These are phyloP conservation scores for Acmispon strigosus DNA, from an alignment of 306 rosid genomes.

Conservation along the genomic window DNA sequence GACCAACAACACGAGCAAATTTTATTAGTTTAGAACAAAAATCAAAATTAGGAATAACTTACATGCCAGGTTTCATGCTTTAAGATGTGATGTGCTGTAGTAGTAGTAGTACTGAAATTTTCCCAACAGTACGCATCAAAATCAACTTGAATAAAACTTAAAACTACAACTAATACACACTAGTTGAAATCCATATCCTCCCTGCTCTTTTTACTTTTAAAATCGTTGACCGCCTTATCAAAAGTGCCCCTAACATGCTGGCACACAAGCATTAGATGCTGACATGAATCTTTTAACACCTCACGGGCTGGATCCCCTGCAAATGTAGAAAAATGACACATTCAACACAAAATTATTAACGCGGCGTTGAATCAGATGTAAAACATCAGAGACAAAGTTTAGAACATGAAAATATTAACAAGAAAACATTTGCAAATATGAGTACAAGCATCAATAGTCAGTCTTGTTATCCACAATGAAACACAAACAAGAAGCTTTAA, in stretches of 20 bases:
- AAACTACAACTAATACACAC: not conserved
- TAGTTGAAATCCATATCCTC: slow-evolving; percentile 24
- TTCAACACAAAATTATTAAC: not conserved
- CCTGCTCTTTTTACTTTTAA: slow-evolving; percentile 24
- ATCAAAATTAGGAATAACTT: too few relatives aligned
- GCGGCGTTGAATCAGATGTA: too few relatives aligned
- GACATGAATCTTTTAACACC: slow-evolving; percentile 63
- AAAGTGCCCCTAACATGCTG: slow-evolving; percentile 66
- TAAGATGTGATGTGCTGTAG: too few relatives aligned
- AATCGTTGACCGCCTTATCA: slow-evolving; percentile 57
- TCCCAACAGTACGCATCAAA: not conserved
- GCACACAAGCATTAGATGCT: slow-evolving; percentile 67
- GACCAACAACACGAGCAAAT: too few relatives aligned
- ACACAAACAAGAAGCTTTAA: not conserved
- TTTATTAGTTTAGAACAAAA: too few relatives aligned
- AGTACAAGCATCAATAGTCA: not conserved
- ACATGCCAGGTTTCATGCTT: too few relatives aligned
- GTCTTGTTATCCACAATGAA: not conserved
- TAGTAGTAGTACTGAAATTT: too few relatives aligned
- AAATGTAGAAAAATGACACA: not conserved
- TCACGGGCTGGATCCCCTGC: slow-evolving; percentile 70
- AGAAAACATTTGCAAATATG: not conserved
- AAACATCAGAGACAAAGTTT: not conserved
- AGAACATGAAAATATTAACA: not conserved
- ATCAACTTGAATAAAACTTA: not conserved